Base-by-base conservation (phyloP, 805 yeast genomes). In the Cyberlindnera euphorbiiphila region DNA sequence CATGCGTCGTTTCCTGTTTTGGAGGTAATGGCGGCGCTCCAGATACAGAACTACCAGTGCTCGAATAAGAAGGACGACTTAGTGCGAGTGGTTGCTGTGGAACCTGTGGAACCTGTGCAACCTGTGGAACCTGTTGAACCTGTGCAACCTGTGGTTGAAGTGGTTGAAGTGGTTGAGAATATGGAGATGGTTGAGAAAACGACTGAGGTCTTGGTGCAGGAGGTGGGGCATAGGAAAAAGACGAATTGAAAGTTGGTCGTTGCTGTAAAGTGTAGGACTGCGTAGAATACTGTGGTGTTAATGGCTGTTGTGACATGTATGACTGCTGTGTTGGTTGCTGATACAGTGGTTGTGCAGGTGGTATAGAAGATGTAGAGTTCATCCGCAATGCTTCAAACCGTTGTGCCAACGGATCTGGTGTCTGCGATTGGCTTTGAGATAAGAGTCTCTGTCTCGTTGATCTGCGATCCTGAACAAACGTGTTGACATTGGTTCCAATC, bases 391-490 rank as follows among this genome's bases (percentile, higher is more conserved):
- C 27, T 11, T 41, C 35, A 18, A 43, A 36, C 9, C 38, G 34
- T 9, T 39, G 47, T 4, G 36, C 11, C 35, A 30, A 28, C 18
- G 18, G 46, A 31, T 29, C 47, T 14, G 21, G 32, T 4, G 25
- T 14, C 9, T 15, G 19, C 5, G 34, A 13, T 15, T 30, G 30
- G 7, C 14, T 25, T 24, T 27, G 34, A 18, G 42, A 24, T 9
- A 42, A 15, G 12, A 49, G 21, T 38, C 54, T 39, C 25, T 43
- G 43, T 33, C 56, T 44, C 39, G 54, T 59, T 7, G 50, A 32
- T 19, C 47, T 48, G 17, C 57, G 44, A 33, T 53, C 52, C 27
- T 42, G 42, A 6, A 53, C 51, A 33, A 53, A 56, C n/a, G 43
- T 33, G 14, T 44, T 45, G 22, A 52, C 43, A 21, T 53, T 51